Evolutionary conservation across 306 rosid genomes (phyloP), one percentile per base, ranked within the genome.

Genomic region (Ziziphus jujuba): DNA sequence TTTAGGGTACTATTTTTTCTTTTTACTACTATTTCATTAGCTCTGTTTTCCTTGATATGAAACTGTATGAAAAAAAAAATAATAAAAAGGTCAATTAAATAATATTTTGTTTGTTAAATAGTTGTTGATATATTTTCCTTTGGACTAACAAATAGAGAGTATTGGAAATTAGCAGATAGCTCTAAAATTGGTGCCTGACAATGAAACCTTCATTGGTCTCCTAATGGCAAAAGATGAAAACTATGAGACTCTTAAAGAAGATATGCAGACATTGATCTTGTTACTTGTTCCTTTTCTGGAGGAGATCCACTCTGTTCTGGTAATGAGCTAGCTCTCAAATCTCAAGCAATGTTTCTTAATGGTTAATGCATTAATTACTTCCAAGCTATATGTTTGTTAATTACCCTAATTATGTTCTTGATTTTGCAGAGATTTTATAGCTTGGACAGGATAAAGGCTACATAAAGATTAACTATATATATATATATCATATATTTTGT

Each of bases 181-280:
- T 65, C 74, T 90, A 64, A 85, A 84, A 59, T 80, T 90, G 6
- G 88, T 93, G 25, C 99, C 99, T 11, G 90, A 90, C 63, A 73
- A 55, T 19, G 71, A 83, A 78, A 75, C 77, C 54, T 88, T 93
- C 66, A 76, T 77, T 34, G 56, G 81, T 63, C 80, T 84, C 45
- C 91, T 93, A 49, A 82, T 72, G 82, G 80, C 58, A 45, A 84
- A 87, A 72, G 89, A 86, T 13, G 86, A 85, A 82, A 72, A 44
- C 77, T 55, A 67, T 52, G 92, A 86, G 17, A 40, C 84, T 61
- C 80, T 86, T 43, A 77, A 35, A 74, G 87, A 88, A 73, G 87
- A 90, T 65, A 85, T 88, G 58, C 75, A 87, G 61, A 83, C 75
- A 56, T 55, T 93, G 48, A 67, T 84, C 71, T 76, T 89, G 20